phyloP scores from a whole-genome alignment of 495 filamentous ascomycete species.

The Neurospora terricola region DNA sequence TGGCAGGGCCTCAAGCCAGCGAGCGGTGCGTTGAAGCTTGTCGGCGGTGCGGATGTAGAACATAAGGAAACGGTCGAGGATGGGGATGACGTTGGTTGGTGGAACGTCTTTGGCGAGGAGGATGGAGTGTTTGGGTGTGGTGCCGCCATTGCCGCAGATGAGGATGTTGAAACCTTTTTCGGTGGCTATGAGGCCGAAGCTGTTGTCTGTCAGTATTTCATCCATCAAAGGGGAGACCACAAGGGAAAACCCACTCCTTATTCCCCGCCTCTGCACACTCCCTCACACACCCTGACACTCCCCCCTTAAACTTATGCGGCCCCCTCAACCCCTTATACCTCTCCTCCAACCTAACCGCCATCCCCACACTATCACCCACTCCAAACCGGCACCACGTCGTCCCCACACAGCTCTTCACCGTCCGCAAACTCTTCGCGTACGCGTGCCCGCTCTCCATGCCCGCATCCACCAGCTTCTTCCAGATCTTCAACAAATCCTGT shows the following conservation, averaged over 20 bases:
- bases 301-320: constrained; percentile 92
- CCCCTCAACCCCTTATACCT: constrained; percentile 87
- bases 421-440: constrained; percentile 85
- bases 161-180: constrained; percentile 96
- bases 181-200: constrained; percentile 87
- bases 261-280: constrained; percentile 96
- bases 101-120: constrained; percentile 89
- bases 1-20: constrained; percentile 83
- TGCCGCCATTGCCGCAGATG: constrained; percentile 87
- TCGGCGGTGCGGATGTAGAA: constrained; percentile 97
- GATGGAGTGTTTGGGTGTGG: constrained; percentile 75
- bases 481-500: constrained; percentile 84
- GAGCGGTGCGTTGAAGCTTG: constrained; percentile 85
- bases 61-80: constrained; percentile 85
- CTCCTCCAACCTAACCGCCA: constrained; percentile 87
- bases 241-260: constrained; percentile 57
- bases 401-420: constrained; percentile 91
- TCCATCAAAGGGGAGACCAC: neutral
- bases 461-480: constrained; percentile 72
- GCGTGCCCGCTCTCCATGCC: constrained; percentile 96
- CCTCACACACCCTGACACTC: constrained; percentile 82
- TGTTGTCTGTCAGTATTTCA: constrained; percentile 19
- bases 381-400: constrained; percentile 94
- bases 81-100: constrained; percentile 72
- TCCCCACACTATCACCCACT: constrained; percentile 91